Base-by-base conservation (phyloP, 2,329 filamentous ascomycete species). In the Alternaria metachromatica region DNA sequence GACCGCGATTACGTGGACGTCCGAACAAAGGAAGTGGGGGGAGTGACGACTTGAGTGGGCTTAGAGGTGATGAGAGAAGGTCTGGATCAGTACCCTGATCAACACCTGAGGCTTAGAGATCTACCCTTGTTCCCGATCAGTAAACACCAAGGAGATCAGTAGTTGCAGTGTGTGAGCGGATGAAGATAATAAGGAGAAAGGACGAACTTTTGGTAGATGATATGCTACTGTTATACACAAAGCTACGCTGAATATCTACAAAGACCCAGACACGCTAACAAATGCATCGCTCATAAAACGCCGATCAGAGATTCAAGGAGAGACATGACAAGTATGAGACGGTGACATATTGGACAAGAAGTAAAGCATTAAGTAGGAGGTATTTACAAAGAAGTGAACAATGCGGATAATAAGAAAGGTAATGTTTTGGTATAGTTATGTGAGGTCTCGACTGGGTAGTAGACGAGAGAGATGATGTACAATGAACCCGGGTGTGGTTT, bases 381-480 rank as follows among this genome's bases (percentile, higher is more conserved):
- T 72, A 73, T 67, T 58, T 73, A 73, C 71, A 73, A 41, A 67
- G 66, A 68, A 73, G 62, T 57, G 61, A 70, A 71, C 43, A 46
- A 62, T 25, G 20, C 41, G 21, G 55, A 7, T 13, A n/a, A 21
- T 55, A 55, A 26, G 23, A 45, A 60, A 51, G 37, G 30, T 41
- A 55, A 56, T 58, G 53, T 44, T 62, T 59, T 48, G 25, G 30
- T 58, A 55, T 63, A 63, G 56, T 55, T 62, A 62, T 53, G 30
- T 53, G 37, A 20, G 6, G 13, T 25, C 18, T 49, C 18, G 55
- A 45, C 41, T 15, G n/a, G 46, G 49, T 58, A 41, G 15, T 41
- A 41, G 37, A 18, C 37, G 37, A 41, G 37, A 41, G 37, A 41
- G 28, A 41, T 53, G 20, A 53, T 53, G 30, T 53, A 53, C 49